These are phyloP conservation scores for Tricholoma hemisulphureum DNA, from an alignment of 768 basidiomycete genomes.

Conservation along the genomic window DNA sequence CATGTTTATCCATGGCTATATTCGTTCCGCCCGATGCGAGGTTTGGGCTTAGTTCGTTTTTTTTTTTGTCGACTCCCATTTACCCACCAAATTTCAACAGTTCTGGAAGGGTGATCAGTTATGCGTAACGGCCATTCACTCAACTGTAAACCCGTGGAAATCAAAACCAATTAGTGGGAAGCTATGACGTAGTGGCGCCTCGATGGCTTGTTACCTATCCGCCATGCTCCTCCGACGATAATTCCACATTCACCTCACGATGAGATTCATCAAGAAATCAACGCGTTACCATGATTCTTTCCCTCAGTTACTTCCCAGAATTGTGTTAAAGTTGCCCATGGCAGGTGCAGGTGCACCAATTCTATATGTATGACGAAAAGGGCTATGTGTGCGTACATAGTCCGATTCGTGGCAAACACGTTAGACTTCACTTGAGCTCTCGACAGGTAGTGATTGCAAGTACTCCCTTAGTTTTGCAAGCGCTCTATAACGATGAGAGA, in stretches of 20 bases:
- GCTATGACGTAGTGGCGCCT: not conserved
- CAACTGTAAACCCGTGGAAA: slow-evolving; percentile 32
- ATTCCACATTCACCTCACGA: too few relatives aligned
- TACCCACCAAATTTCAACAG: slow-evolving; percentile 25
- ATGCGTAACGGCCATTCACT: slow-evolving; percentile 46
- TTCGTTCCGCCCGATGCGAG: slow-evolving; percentile 45
- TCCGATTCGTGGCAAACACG: not conserved
- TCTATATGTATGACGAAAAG: not conserved
- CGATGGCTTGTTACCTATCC: too few relatives aligned
- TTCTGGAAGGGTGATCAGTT: slow-evolving; percentile 42
- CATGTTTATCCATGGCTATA: slow-evolving; percentile 39
- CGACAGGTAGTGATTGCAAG: slow-evolving; percentile 35
- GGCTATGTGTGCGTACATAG: not conserved
- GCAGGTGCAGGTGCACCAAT: not conserved
- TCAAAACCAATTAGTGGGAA: not conserved
- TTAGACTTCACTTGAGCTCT: not conserved
- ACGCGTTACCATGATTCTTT: not conserved
- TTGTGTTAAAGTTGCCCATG: not conserved
- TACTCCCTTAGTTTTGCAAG: slow-evolving; percentile 62
- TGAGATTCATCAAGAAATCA: too few relatives aligned
- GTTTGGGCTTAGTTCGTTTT: slow-evolving; percentile 27
- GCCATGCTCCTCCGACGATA: too few relatives aligned
- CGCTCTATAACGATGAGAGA: slow-evolving; percentile 73
- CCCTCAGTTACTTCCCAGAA: not conserved
- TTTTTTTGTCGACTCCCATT: not conserved